Percentiles rank a stretch among this genome's conserved stretches.
Conservation (phyloP, 2,329 filamentous ascomycete genomes). For the Eurotiales sp. region DNA sequence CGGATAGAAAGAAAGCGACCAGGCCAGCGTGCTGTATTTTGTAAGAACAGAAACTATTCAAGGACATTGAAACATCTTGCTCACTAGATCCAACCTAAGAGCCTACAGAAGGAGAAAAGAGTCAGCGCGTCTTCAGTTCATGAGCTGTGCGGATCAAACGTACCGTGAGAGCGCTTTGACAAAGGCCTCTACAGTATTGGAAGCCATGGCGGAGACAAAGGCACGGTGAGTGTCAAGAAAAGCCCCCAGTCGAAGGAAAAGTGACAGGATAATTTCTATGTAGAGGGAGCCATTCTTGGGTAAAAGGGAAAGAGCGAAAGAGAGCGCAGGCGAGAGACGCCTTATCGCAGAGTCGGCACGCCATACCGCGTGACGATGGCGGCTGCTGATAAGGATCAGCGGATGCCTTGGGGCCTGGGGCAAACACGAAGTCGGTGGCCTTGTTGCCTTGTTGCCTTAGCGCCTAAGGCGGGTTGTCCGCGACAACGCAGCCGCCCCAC, state of each 20-base stretch:
- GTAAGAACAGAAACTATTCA: background rate
- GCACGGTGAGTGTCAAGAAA: too few relatives aligned
- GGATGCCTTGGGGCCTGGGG: background rate
- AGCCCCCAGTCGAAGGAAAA: too few relatives aligned
- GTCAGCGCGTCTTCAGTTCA: conserved; percentile 11
- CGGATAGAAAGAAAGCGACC: conserved; percentile 91
- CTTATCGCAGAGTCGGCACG: too few relatives aligned
- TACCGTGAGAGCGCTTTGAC: conserved; percentile 42
- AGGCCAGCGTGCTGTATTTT: conserved; percentile 57
- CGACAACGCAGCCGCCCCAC: conserved; percentile 34
- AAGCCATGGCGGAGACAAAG: conserved; percentile 28
- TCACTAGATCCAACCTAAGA: conserved; percentile 72
- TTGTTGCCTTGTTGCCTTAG: too few relatives aligned
- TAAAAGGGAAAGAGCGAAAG: too few relatives aligned
- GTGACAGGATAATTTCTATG: too few relatives aligned
- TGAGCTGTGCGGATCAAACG: conserved; percentile 14
- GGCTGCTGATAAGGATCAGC: too few relatives aligned
- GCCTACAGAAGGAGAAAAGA: conserved; percentile 25
- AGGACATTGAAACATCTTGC: conserved; percentile 16
- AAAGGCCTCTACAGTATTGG: conserved; percentile 32
- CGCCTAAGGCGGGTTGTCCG: conserved; percentile 28
- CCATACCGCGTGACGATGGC: too few relatives aligned
- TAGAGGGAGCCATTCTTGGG: too few relatives aligned
- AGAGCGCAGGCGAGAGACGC: too few relatives aligned
- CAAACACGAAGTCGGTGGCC: background rate